Conservation (phyloP, 129 eudicot species). For the Arctium lappa region DNA sequence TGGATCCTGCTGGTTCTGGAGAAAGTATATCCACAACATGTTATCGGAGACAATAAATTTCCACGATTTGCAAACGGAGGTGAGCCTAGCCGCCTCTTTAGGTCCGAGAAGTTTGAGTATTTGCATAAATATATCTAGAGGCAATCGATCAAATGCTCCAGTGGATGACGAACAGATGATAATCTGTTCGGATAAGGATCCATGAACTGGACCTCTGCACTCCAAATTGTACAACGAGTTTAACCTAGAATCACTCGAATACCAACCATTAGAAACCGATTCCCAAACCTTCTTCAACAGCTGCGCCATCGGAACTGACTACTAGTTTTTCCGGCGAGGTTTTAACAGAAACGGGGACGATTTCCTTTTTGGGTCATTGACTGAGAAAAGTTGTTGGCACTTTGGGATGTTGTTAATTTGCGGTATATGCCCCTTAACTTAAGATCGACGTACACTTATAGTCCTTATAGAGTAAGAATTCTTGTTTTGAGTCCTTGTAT, state of each 20-base stretch:
- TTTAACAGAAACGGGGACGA: not conserved
- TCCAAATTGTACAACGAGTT: not conserved
- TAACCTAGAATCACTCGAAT: slow-evolving; percentile 10
- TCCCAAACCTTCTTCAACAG: slow-evolving; percentile 34
- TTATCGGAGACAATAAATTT: slow-evolving; percentile 42
- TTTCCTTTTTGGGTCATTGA: not conserved
- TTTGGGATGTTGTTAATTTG: not conserved
- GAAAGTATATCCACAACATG: slow-evolving; percentile 54
- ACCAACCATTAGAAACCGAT: slow-evolving; percentile 23
- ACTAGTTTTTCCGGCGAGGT: not conserved
- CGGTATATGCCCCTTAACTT: not conserved
- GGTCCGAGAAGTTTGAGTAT: slow-evolving; percentile 50
- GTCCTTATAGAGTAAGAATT: not conserved
- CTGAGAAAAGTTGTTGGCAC: not conserved
- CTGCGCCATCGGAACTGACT: slow-evolving; percentile 12
- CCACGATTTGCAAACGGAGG: slow-evolving; percentile 51
- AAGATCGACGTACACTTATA: not conserved
- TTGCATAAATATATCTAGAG: slow-evolving; percentile 40
- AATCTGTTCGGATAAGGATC: slow-evolving; percentile 12
- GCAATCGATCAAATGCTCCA: slow-evolving; percentile 53
- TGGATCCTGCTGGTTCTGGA: slow-evolving; percentile 42
- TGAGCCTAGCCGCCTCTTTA: slow-evolving; percentile 44
- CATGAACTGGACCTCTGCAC: slow-evolving; percentile 7
- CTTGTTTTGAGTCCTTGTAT: not conserved
- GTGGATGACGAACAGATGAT: slow-evolving; percentile 24